phyloP scores from a whole-genome alignment of 2,329 filamentous ascomycete species.

The Tolypocladium endophyticum region DNA sequence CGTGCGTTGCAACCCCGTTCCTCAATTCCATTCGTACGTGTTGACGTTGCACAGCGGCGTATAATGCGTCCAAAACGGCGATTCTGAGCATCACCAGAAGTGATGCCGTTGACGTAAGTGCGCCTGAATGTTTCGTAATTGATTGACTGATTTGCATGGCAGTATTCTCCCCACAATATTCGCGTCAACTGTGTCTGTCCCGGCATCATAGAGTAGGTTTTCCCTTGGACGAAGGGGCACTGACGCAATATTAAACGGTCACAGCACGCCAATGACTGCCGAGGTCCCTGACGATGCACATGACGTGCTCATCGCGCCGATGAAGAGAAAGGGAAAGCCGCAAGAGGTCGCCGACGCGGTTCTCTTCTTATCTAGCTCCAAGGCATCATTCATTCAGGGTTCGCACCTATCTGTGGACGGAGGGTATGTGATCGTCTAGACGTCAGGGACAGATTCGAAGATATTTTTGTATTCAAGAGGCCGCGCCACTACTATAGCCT shows the following conservation, averaged over 20 bases:
- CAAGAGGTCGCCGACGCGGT: conserved; percentile 36
- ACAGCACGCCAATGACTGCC: conserved; percentile 30
- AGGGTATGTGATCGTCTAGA: conserved; percentile 26
- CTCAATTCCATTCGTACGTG: too few relatives aligned
- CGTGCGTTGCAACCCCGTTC: conserved; percentile 16
- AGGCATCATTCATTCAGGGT: conserved; percentile 28
- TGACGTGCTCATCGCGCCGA: conserved; percentile 21
- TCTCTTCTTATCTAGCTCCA: conserved; percentile 31
- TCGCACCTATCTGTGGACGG: conserved; percentile 31
- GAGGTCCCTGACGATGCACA: conserved; percentile 21
- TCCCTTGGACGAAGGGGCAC: background rate
- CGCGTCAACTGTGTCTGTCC: conserved; percentile 35
- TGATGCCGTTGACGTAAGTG: conserved; percentile 31
- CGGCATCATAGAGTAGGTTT: conserved; percentile 24
- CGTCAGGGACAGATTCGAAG: background rate
- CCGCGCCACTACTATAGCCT: background rate
- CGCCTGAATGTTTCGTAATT: conserved; percentile 1
- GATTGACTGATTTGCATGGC: background rate
- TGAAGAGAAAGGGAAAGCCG: conserved; percentile 28
- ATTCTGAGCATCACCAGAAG: conserved; percentile 30
- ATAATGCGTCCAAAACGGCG: conserved; percentile 34
- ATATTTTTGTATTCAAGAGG: background rate
- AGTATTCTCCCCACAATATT: conserved; percentile 34
- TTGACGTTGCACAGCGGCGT: conserved; percentile 22
- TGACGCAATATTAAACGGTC: background rate